A percentile compares a stretch with the other conserved stretches of the same genome.
phyloP scores from a whole-genome alignment of 345 rosid species.

The Boechera stricta region DNA sequence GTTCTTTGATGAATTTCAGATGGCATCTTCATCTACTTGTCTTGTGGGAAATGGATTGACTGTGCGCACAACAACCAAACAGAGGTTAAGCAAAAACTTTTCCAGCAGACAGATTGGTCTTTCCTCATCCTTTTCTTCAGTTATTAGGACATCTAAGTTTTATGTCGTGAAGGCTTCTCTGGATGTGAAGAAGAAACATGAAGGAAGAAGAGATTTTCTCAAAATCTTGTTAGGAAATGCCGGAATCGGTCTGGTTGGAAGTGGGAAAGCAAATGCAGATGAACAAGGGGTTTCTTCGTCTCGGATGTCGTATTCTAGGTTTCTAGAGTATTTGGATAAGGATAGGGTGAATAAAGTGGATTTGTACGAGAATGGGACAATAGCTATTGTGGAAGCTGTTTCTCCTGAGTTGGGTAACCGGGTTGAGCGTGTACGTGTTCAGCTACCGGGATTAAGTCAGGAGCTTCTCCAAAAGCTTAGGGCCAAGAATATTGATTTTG shows the following conservation, averaged over 20 bases:
- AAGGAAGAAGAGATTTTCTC: conserved; percentile 78
- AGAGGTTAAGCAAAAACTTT: conserved; percentile 48
- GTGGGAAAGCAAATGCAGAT: conserved; percentile 83
- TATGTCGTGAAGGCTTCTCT: conserved; percentile 58
- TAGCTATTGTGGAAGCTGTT: conserved; percentile 95
- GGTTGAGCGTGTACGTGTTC: conserved; percentile 93
- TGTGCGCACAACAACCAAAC: conserved; percentile 46
- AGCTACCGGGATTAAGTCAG: conserved; percentile 92
- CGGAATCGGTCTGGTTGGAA: conserved; percentile 65
- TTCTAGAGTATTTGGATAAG: conserved; percentile 92
- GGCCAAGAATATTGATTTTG: conserved; percentile 94
- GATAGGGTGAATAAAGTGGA: conserved; percentile 89
- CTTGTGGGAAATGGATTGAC: conserved; percentile 69
- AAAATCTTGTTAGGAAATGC: conserved; percentile 70
- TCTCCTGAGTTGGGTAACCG: conserved; percentile 98
- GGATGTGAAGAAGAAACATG: conserved; percentile 54
- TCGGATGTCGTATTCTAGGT: conserved; percentile 97
- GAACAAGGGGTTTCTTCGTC: conserved; percentile 96
- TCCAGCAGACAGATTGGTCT: conserved; percentile 49
- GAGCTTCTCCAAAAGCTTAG: conserved; percentile 96
- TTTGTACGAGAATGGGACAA: conserved; percentile 94
- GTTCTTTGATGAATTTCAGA: conserved; percentile 40
- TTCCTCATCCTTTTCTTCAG: conserved; percentile 45
- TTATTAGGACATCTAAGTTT: conserved; percentile 50
- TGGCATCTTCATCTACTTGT: conserved; percentile 83